Percentiles rank a stretch among this genome's conserved stretches.
These are phyloP conservation scores for Melianthus villosus DNA, from an alignment of 441 rosid genomes.

Conservation along the genomic window DNA sequence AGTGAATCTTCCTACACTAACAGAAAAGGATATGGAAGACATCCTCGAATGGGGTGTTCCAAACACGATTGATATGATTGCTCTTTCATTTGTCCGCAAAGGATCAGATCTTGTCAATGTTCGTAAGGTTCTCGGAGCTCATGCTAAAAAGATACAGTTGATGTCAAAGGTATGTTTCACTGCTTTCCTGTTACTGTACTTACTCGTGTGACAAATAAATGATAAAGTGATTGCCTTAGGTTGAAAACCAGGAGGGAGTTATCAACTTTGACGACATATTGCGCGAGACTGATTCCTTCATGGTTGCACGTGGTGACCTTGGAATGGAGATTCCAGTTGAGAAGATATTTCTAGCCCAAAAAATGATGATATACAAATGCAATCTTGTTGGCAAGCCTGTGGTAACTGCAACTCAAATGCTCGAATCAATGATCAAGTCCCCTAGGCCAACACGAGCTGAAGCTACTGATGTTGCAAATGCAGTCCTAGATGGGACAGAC, in stretches of 20 bases:
- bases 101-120: slow-evolving; percentile 81
- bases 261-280: slow-evolving; percentile 84
- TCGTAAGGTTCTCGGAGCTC: slow-evolving; percentile 55
- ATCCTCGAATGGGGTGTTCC: slow-evolving; percentile 79
- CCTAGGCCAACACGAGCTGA: slow-evolving; percentile 94
- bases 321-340: slow-evolving; percentile 97
- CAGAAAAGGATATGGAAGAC: slow-evolving; percentile 90
- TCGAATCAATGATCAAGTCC: slow-evolving; percentile 93
- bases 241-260: slow-evolving; percentile 88
- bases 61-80: slow-evolving; percentile 85
- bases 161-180: slow-evolving; percentile 67
- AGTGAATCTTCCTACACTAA: slow-evolving; percentile 84
- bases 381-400: slow-evolving; percentile 86
- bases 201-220: too few relatives aligned
- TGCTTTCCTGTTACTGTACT: too few relatives aligned
- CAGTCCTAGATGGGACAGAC: slow-evolving; percentile 85
- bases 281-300: slow-evolving; percentile 69
- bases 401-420: slow-evolving; percentile 94
- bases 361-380: slow-evolving; percentile 91
- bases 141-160: slow-evolving; percentile 60
- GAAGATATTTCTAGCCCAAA: slow-evolving; percentile 88
- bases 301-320: slow-evolving; percentile 93
- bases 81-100: slow-evolving; percentile 81
- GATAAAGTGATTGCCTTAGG: slow-evolving; percentile 22
- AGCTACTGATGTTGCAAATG: slow-evolving; percentile 94